Evolutionary conservation across 2,329 filamentous ascomycete genomes (phyloP).

Genomic region (Scortechinia acanthostroma): DNA sequence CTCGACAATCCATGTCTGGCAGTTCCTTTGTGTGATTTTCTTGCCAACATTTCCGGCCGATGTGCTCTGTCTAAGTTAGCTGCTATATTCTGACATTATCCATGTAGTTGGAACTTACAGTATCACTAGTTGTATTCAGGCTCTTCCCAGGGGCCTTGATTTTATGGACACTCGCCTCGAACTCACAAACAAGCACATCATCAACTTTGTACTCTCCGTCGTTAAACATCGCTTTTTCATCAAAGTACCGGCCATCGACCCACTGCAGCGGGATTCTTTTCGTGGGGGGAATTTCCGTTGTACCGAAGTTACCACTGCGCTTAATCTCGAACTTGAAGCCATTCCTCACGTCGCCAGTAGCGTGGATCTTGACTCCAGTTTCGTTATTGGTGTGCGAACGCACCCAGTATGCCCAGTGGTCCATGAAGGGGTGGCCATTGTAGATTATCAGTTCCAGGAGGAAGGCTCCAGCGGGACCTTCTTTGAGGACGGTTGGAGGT

Average conservation of each 20-base stretch:
- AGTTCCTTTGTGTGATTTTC: constrained; percentile 18
- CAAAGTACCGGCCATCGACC: constrained; percentile 12
- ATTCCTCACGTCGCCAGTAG: constrained; percentile 17
- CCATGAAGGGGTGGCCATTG: constrained; percentile 20
- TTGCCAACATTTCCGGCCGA: constrained; percentile 4
- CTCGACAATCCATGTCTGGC: constrained; percentile 25
- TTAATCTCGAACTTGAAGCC: constrained; percentile 20
- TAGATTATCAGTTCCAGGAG: constrained; percentile 17
- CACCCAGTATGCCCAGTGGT: constrained; percentile 24
- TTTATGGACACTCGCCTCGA: constrained; percentile 13
- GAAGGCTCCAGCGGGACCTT: constrained; percentile 11
- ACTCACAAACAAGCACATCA: constrained; percentile 11
- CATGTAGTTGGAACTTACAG: constrained; percentile 3
- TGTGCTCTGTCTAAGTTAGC: not conserved
- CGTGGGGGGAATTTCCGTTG: constrained; percentile 7
- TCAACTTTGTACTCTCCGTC: constrained; percentile 10
- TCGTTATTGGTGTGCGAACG: constrained; percentile 7
- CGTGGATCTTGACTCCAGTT: constrained; percentile 18
- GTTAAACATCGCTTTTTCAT: constrained; percentile 15
- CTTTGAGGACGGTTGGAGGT: constrained; percentile 13
- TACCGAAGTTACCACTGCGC: constrained; percentile 12
- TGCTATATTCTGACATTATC: not conserved
- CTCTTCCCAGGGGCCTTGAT: constrained; percentile 7
- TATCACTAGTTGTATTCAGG: constrained; percentile 8
- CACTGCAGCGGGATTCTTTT: constrained; percentile 18